These are phyloP conservation scores for Populus ilicifolia DNA, from an alignment of 345 rosid species.

Conservation along the genomic window DNA sequence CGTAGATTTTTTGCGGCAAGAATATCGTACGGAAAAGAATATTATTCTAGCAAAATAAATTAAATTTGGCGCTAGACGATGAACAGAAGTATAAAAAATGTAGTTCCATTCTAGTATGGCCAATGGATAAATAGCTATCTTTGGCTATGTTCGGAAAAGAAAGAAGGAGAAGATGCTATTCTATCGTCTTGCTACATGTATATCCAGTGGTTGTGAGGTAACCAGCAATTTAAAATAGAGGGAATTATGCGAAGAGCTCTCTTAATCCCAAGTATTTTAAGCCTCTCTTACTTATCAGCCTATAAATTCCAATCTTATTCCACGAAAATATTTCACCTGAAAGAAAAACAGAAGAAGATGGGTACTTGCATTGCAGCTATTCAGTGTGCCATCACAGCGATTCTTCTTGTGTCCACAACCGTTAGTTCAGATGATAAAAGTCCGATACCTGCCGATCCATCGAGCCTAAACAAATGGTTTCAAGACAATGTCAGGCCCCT, in stretches of 20 bases:
- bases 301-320: neutral
- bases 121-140: too few species aligned
- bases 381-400: neutral
- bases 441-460: slow-evolving; percentile 36
- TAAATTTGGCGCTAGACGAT: neutral
- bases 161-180: too few species aligned
- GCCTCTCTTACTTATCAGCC: neutral
- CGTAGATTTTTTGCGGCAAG: neutral
- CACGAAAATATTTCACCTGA: neutral
- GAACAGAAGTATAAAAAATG: neutral
- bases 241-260: neutral
- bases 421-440: slow-evolving; percentile 16
- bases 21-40: neutral
- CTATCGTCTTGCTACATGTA: too few species aligned
- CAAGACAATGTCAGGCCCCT: slow-evolving; percentile 28
- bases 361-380: neutral
- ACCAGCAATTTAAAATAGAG: neutral
- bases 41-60: neutral
- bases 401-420: neutral
- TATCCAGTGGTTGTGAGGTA: too few species aligned
- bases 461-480: slow-evolving; percentile 40
- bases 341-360: neutral
- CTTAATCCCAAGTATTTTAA: neutral
- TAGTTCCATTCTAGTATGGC: too few species aligned
- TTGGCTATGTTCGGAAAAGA: too few species aligned